Evolutionary conservation across 495 filamentous ascomycete species (phyloP), one percentile per base, ranked within the genome.

Genomic region (Xylaria cubensis): DNA sequence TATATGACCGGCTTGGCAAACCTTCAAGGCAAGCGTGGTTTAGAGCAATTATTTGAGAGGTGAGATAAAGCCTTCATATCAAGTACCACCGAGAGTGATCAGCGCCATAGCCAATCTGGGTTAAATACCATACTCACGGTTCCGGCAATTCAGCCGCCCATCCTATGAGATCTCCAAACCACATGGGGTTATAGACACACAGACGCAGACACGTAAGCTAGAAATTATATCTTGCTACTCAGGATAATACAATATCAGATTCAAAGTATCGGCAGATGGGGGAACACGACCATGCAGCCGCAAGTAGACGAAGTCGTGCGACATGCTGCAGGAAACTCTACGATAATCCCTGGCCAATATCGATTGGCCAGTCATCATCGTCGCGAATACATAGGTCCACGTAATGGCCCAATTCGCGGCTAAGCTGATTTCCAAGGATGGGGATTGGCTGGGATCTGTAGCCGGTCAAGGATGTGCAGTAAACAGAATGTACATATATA

Each of bases 111-210:
- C 50, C 65, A 67, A 67, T 67, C 48, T 56, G 50, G 65, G 34
- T 6, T 55, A 67, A 55, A 56, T 67, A 50, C 65, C 34, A 34
- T 44, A 36, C 5, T 26, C 48, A 44, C 29, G 65, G 65, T 50
- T 56, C 36, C 48, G 32, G 48, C 36, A 42, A 67, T 67, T 67
- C 65, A 67, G 65, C 65, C 65, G 65, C 50, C 13, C 44, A 67
- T 9, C 48, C 17, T 32, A 51, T 36, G 21, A 55, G 17, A 53
- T 17, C 26, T 67, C 15, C n/a, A 21, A 13, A 19, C 36, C 13
- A 2, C 21, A 67, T 32, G 24, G 46, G 48, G 26, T 5, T 15
- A 44, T 34, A 41, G 41, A 64, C 29, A 21, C 17, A n/a, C 17
- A 50, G 13, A 56, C 42, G 13, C 12, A 19, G 36, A 67, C 50